phyloP scores from a whole-genome alignment of 768 basidiomycete genomes.

The Leccinum longicurvipes region DNA sequence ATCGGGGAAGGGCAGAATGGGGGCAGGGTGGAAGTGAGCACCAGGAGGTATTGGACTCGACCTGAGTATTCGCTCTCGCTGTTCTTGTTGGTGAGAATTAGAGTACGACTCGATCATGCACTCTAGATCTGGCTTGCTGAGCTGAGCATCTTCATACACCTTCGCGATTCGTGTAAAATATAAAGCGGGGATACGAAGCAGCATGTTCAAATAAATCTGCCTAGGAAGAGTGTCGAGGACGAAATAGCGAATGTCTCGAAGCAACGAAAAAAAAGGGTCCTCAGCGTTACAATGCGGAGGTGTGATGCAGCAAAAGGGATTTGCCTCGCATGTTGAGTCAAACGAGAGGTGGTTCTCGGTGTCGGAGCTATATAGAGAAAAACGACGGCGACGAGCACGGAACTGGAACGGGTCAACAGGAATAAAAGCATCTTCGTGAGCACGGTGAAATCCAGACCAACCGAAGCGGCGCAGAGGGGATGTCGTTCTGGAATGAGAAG shows the following conservation, averaged over 20 bases:
- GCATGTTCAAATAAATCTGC: conserved; percentile 42
- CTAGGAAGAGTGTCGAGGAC: conserved; percentile 39
- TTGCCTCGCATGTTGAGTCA: conserved; percentile 23
- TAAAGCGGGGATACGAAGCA: conserved; percentile 71
- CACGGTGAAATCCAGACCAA: conserved; percentile 51
- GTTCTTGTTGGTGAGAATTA: conserved; percentile 10
- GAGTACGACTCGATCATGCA: conserved; percentile 42
- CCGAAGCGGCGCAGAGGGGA: conserved; percentile 62
- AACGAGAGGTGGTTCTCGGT: conserved; percentile 15
- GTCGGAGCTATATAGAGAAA: conserved; percentile 24
- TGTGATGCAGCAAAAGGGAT: conserved; percentile 21
- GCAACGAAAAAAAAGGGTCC: conserved; percentile 14
- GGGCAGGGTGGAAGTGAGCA: conserved; percentile 12
- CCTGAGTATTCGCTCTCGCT: conserved; percentile 7
- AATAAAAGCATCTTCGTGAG: conserved; percentile 52
- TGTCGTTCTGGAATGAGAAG: conserved; percentile 38
- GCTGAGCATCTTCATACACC: conserved; percentile 74
- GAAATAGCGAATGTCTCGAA: conserved; percentile 24
- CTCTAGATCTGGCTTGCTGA: conserved; percentile 70
- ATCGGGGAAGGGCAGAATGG: conserved; percentile 46
- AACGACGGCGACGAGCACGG: conserved; percentile 17
- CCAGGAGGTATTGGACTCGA: conserved; percentile 32
- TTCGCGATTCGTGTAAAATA: conserved; percentile 78
- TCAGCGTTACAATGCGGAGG: conserved; percentile 10
- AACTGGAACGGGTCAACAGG: conserved; percentile 53